Conservation (phyloP, 2,329 filamentous ascomycete species). For the Aaosphaeria pasadenensis region DNA sequence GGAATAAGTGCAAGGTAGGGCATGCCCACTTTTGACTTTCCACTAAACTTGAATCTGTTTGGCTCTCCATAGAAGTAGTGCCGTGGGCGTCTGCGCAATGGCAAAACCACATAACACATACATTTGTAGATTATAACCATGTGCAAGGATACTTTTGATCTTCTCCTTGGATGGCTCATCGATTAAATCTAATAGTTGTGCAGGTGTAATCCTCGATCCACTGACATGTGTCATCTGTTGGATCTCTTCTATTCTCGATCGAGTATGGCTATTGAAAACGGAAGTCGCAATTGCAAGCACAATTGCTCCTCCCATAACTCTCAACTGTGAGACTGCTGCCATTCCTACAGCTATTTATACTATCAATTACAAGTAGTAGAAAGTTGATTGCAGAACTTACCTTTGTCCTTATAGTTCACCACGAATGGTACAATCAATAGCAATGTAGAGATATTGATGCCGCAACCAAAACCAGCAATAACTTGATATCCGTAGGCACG, state of each 20-base stretch:
- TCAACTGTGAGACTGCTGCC: conserved; percentile 3
- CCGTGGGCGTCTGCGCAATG: conserved; percentile 6
- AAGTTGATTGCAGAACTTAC: conserved; percentile 1
- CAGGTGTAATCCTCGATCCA: not conserved
- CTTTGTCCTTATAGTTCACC: conserved; percentile 4
- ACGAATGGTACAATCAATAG: conserved; percentile 6
- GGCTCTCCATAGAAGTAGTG: conserved; percentile 11
- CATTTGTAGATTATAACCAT: conserved; percentile 14
- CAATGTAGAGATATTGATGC: conserved; percentile 4
- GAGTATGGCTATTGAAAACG: conserved; percentile 4
- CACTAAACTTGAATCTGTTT: conserved; percentile 2
- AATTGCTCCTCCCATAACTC: conserved; percentile 6
- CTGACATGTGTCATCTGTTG: not conserved
- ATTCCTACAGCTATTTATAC: conserved; percentile 5
- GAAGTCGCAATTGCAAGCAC: conserved; percentile 6
- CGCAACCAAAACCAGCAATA: conserved; percentile 9
- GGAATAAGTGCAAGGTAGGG: too few species aligned
- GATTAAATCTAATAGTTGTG: not conserved
- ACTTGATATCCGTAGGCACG: conserved; percentile 7
- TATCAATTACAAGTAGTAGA: not conserved
- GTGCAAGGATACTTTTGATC: conserved; percentile 1
- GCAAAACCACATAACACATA: conserved; percentile 10
- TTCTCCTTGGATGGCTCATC: not conserved
- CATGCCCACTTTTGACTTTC: not conserved
- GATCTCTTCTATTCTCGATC: not conserved